Evolutionary conservation across 345 rosid genomes (phyloP), one percentile per base, ranked within the genome.

Genomic region (Lenwebbia sp.): DNA sequence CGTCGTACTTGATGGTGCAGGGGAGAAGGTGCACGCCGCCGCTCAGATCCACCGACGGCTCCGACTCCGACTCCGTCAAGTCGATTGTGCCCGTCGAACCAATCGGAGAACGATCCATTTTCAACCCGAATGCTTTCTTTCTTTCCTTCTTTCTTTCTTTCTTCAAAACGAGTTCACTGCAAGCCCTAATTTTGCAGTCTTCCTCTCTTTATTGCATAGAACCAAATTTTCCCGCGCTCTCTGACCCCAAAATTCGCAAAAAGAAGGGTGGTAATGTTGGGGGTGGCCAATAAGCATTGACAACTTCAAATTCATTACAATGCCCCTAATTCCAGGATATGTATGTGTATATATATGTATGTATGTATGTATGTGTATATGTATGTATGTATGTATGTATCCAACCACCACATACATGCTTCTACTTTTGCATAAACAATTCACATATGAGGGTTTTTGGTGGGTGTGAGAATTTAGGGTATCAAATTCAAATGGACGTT

Each of bases 1-100:
- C 99, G 86, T 92, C 88, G 89, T 90, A 89, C 88, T 91, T 94
- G 94, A 96, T 88, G 92, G 95, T 92, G 89, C 99, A 97, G 87
- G 99, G 99, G n/a, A 96, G 94, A 33, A 90, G 93, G 87, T 95
- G 99, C 55, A 96, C 93, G 47, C 90, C 86, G 70, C 93, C 87
- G 22, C 90, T 94, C 54, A 97, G 88, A 85, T 92, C 90, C 85
- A 52, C 83, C 82, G 54, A 57, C 41, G 87, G 82, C 85, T 87
- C 51, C 84, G 25, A 75, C 85, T 87, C 51, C 84, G 25, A 76
- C 89, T 26, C 84, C 84, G 50, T 57, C 82, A 92, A 74, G 30
- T 92, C 91, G 88, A 93, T 90, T 50, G 84, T 87, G 86, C 94
- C 93, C 55, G 85, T 76, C 11, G 88, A 81, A 51, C 85, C 87